Evolutionary conservation across 1,284 basidiomycete species (phyloP).

Genomic region (Cutaneotrichosporon mucoides): DNA sequence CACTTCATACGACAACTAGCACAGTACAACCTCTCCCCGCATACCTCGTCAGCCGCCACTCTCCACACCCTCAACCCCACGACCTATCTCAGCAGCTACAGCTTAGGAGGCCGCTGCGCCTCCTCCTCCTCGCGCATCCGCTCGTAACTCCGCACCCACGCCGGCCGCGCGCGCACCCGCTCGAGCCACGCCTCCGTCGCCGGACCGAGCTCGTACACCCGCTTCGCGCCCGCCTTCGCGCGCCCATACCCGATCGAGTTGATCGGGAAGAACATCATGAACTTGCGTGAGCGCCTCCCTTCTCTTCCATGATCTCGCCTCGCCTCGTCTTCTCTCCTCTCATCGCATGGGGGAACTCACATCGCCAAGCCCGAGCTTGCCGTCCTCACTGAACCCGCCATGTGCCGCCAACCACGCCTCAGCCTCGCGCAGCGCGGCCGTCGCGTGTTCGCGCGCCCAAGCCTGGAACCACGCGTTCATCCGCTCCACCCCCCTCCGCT

Average conservation of each 20-base stretch:
- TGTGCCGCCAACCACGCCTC: constrained; percentile 26
- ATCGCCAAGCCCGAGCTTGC: constrained; percentile 26
- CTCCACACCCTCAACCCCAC: too few relatives aligned
- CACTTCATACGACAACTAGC: too few relatives aligned
- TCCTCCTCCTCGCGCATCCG: background rate
- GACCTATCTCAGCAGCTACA: background rate
- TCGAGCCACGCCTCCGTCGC: constrained; percentile 1
- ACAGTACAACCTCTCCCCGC: too few relatives aligned
- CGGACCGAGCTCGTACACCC: background rate
- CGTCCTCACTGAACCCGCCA: constrained; percentile 31
- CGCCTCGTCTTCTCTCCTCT: too few relatives aligned
- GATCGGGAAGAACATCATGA: constrained; percentile 7
- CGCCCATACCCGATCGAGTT: constrained; percentile 2
- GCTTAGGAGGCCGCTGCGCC: background rate
- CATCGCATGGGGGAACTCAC: background rate
- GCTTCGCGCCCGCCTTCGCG: background rate
- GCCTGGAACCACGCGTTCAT: constrained; percentile 24
- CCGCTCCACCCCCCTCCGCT: constrained; percentile 19
- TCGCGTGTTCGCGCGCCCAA: constrained; percentile 1
- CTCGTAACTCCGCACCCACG: background rate
- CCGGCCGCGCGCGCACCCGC: constrained; percentile 2
- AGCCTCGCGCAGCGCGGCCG: constrained; percentile 16
- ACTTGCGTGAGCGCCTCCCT: constrained; percentile 14
- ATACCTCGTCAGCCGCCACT: too few relatives aligned
- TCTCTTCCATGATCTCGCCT: background rate